Evolutionary conservation across 1,284 basidiomycete genomes (phyloP), one percentile per base, ranked within the genome.

Genomic region (Blastosporella zonata): DNA sequence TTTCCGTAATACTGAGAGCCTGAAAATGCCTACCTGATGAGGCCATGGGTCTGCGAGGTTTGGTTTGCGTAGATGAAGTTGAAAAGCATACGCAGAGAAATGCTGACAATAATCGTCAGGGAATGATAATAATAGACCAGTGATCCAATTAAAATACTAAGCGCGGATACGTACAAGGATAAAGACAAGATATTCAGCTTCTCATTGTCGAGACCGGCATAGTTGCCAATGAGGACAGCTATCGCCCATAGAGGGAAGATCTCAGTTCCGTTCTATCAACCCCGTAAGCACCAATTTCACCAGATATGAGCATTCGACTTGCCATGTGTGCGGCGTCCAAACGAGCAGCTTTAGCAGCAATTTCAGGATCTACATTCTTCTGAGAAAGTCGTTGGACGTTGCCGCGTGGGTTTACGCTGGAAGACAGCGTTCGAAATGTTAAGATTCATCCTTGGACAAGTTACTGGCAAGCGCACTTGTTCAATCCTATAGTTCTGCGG

Each of bases 301-400:
- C 21, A 36, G 21, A 39, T 2, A 12, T 41, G 22, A 34, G 25
- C 21, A 25, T 28, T 21, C 22, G 47, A 55, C 60, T 39, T 34
- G 67, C 67, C 35, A 59, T 29, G 48, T 73, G 70, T 6, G 71
- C 68, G 9, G 62, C 70, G 29, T 71, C 68, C 62, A 71, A 65
- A n/a, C 69, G 61, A 38, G 60, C 55, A 2, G 66, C 59, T 3
- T 59, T 62, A 1, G 64, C 67, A 18, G 58, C 57, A 1, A 69
- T 22, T 9, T 64, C 61, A 6, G 64, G 56, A 5, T 64, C 48
- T 2, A 69, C 29, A 3, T 47, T 52, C 35, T 59, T 65, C 41
- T 60, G 62, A 42, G 43, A 49, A 31, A 67, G 44, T 6, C 55
- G 56, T 1, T 53, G 52, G 2, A 61, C 34, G 43, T 64, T 68